These are phyloP conservation scores for Penicillium sp. DNA, from an alignment of 2,329 filamentous ascomycete genomes.

Conservation along the genomic window DNA sequence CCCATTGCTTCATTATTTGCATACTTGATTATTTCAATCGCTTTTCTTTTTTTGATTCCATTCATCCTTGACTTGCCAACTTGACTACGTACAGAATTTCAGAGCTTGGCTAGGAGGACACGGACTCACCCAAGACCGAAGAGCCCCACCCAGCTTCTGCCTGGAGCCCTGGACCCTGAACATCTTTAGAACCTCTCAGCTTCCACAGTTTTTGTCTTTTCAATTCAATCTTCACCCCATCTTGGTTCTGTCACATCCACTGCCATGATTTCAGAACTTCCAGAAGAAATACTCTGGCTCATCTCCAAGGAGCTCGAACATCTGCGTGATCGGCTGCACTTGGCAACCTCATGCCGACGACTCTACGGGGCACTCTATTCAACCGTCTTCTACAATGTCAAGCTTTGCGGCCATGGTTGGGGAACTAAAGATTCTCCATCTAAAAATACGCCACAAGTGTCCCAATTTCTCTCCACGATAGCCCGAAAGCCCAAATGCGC, in stretches of 20 bases:
- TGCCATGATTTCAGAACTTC: not conserved
- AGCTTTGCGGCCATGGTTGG: not conserved
- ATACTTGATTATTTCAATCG: not conserved
- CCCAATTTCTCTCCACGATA: not conserved
- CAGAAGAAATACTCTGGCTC: not conserved
- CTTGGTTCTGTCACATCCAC: not conserved
- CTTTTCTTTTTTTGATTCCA: not conserved
- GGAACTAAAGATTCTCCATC: too few relatives aligned
- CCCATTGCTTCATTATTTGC: not conserved
- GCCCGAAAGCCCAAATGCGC: not conserved
- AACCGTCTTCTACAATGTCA: not conserved
- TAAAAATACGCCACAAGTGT: not conserved
- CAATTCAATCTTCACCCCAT: not conserved
- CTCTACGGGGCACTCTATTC: not conserved
- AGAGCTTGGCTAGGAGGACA: not conserved
- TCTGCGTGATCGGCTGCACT: not conserved
- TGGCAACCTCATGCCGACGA: not conserved
- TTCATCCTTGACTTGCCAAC: not conserved
- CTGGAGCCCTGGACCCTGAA: not conserved
- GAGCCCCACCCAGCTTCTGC: not conserved
- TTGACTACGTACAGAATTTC: not conserved
- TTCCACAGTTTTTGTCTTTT: not conserved
- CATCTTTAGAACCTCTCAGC: not conserved
- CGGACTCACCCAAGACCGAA: not conserved
- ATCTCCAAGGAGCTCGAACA: not conserved